Evolutionary conservation across 2,329 filamentous ascomycete genomes (phyloP), one percentile per base, ranked within the genome.

Genomic region (Cucurbitaria berberidis): DNA sequence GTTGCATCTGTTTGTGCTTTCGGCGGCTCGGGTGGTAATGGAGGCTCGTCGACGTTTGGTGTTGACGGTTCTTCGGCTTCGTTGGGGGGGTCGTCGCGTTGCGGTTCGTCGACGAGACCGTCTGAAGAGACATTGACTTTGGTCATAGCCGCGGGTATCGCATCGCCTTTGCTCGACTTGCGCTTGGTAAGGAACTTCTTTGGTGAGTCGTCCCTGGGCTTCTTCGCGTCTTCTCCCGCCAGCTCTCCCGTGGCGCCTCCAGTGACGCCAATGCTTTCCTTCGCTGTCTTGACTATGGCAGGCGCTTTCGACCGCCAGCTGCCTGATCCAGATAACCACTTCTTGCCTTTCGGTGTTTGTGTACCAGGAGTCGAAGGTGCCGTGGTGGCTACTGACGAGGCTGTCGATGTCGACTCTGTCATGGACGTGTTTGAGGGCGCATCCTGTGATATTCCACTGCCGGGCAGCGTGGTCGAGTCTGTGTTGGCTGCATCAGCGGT

Each of bases 221-320:
- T 63, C 45, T 68, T 72, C 10, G 60, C 62, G 16, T 67, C 70
- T 32, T 74, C 67, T 6, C 42, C 52, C 8, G 69, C 68, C 11
- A 76, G 63, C 48, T 79, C 77, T 15, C 74, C 74, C 3, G 76
- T 78, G 1, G 77, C 71, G 19, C 78, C 77, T 41, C 76, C 75
- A 40, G 73, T 73, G 21, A 76, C 73, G 4, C 78, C 78, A 24
- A 81, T 77, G 57, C 75, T 80, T 60, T 81, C 78, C 22, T 71
- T 72, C 8, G 76, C 76, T 7, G 78, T 76, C 60, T 78, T 73
- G n/a, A 79, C 78, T 8, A 79, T 73, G 1, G 79, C 74, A 10
- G 76, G 74, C 10, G 79, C 77, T 65, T 81, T 82, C 22, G 74
- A 70, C 6, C 74, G 71, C 78, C 78, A 79, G 45, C 76, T 80